Evolutionary conservation across 2,329 filamentous ascomycete species (phyloP), one percentile per base, ranked within the genome.

Genomic region (Chaetomiaceae sp.): DNA sequence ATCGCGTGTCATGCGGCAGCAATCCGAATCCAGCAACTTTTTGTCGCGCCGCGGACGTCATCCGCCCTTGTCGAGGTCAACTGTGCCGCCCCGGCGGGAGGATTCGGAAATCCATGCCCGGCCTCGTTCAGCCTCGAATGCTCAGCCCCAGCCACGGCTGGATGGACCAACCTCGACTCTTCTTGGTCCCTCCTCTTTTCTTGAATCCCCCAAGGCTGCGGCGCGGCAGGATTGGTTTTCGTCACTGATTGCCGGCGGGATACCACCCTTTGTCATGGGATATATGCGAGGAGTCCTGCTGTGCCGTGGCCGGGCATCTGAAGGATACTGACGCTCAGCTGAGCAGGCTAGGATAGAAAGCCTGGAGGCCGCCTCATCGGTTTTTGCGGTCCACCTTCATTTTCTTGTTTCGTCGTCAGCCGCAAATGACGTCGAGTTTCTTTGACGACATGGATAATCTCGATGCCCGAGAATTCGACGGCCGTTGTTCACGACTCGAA

Each of bases 91-190:
- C 33, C 36, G 17, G 17, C 46, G 23, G 36, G 25, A 48, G 22
- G 36, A 40, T 9, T 39, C n/a, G 46, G 46, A 19, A 20, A 15
- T 12, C 33, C 12, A 1, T 19, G 27, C 15, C 9, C 19, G 47
- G 38, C 47, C 37, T 43, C 5, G 29, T 14, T 34, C 15, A 34
- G 38, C 38, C 38, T 50, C 23, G 38, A 19, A 19, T 8, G 39
- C 47, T 43, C 47, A 50, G 47, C 47, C 47, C 34, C 47, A 50
- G 47, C 47, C 47, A 22, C 47, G 38, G 38, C 47, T 50, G 47
- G 38, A 19, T 12, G 15, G 9, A 34, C 8, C 19, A 19, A 31
- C 34, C 11, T 34, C 19, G 14, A 19, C 15, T 12, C 15, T 39
- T 39, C 19, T 50, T 22, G 14, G 6, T 31, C 12, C n/a, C 20